These are phyloP conservation scores for Penicillium capsulatum DNA, from an alignment of 2,329 filamentous ascomycete genomes.

Conservation along the genomic window DNA sequence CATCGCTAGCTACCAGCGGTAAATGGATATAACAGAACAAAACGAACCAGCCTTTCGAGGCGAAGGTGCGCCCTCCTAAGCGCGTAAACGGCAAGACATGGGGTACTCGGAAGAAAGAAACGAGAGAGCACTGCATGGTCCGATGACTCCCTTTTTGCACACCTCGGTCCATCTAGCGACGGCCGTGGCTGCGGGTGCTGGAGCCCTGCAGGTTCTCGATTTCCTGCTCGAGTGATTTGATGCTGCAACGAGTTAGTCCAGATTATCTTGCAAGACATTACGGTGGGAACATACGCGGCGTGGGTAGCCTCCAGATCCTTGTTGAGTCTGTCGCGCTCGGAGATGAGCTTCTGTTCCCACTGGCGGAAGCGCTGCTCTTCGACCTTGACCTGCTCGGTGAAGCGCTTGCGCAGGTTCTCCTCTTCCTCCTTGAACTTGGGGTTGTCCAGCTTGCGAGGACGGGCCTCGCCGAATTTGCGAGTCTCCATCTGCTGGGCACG, in stretches of 20 bases:
- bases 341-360: slow-evolving; percentile 99
- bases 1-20: slow-evolving; percentile 42
- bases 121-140: slow-evolving; percentile 26
- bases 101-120: slow-evolving; percentile 37
- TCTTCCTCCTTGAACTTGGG: slow-evolving; percentile 99
- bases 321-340: slow-evolving; percentile 97
- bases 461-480: slow-evolving; percentile 96
- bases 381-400: slow-evolving; percentile 99
- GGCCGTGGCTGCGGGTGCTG: slow-evolving; percentile 84
- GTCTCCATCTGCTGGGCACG: slow-evolving; percentile 99
- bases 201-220: slow-evolving; percentile 90
- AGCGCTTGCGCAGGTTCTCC: slow-evolving; percentile 95
- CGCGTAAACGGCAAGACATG: slow-evolving; percentile 29
- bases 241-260: slow-evolving; percentile 37
- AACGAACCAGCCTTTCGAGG: slow-evolving; percentile 27
- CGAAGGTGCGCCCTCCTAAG: slow-evolving; percentile 31
- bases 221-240: slow-evolving; percentile 67
- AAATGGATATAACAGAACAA: slow-evolving; percentile 35
- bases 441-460: slow-evolving; percentile 97
- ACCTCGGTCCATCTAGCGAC: slow-evolving; percentile 59
- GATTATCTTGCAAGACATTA: neutral
- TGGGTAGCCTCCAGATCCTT: slow-evolving; percentile 99
- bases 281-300: slow-evolving; percentile 54
- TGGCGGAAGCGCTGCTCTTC: slow-evolving; percentile 98
- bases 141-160: slow-evolving; percentile 27